Base-by-base conservation (phyloP, 2,329 filamentous ascomycete species). In the Colletotrichum graminicola region DNA sequence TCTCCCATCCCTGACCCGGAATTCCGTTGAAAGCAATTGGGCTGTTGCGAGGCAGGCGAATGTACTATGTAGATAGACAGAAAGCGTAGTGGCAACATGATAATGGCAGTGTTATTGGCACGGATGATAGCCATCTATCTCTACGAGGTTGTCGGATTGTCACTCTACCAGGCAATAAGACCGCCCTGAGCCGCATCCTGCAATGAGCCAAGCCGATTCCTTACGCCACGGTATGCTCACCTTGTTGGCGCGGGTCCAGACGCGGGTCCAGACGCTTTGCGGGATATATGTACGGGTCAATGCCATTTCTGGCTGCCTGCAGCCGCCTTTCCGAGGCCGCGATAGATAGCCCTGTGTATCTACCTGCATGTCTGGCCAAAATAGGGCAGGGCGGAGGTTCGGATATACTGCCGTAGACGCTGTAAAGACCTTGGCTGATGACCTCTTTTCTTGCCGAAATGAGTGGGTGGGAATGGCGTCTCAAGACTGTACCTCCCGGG, bases 61-160 rank as follows among this genome's bases (percentile, higher is more conserved):
- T 34, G 34, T 21, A 36, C n/a, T n/a, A 29, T n/a, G 18, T 16
- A 32, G 21, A 16, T 23, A 23, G 21, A n/a, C 12, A 54, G 10
- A 11, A 51, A 41, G 47, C 47, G 36, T 26, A 49, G 56, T 18
- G 21, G 14, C 57, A 34, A 55, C 56, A 29, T 51, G 56, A 41
- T 55, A 26, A 62, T 71, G 63, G 67, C 67, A 18, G 41, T 29
- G 63, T 51, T 62, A 36, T 43, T 67, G 67, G 51, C 64, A 52
- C 63, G 16, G 63, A 41, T 71, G 60, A 45, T 41, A 11, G 12
- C 23, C 34, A 21, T 26, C 18, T n/a, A n/a, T 36, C 64, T 32
- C 29, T 41, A 29, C 56, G 63, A 57, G 55, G 49, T 18, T n/a
- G 32, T 61, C 55, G 67, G 39, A n/a, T 43, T 67, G 49, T 14